phyloP scores from a whole-genome alignment of 1,284 basidiomycete species.

The Fomitiporia mediterranea region DNA sequence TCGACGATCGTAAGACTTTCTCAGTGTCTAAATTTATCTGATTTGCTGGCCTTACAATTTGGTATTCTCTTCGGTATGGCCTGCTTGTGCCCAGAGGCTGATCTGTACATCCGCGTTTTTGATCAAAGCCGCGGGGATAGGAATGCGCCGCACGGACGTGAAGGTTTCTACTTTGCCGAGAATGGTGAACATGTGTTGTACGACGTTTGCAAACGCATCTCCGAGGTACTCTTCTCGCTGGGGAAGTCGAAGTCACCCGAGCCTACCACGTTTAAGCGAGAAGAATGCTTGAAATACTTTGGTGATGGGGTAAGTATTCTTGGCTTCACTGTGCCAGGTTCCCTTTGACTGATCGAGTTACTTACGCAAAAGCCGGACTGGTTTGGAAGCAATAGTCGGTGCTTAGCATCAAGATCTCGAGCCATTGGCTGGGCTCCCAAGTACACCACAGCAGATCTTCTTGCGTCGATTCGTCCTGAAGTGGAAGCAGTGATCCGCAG shows the following conservation, averaged over 20 bases:
- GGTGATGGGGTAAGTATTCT: conserved; percentile 17
- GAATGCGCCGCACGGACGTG: conserved; percentile 23
- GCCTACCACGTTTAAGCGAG: conserved; percentile 19
- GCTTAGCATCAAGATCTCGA: conserved; percentile 35
- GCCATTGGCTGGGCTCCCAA: conserved; percentile 38
- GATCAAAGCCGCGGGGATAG: conserved; percentile 16
- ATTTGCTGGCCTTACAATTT: not conserved
- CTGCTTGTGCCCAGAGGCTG: conserved; percentile 18
- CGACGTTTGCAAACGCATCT: conserved; percentile 35
- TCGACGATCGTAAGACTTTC: conserved; percentile 36
- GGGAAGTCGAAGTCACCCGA: conserved; percentile 24
- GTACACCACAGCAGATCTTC: conserved; percentile 31
- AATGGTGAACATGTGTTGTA: conserved; percentile 30
- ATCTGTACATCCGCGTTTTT: conserved; percentile 22
- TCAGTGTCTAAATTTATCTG: not conserved
- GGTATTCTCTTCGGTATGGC: conserved; percentile 3
- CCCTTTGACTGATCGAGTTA: not conserved
- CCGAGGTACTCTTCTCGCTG: conserved; percentile 41
- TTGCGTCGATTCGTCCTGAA: conserved; percentile 31
- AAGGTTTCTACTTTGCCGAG: conserved; percentile 27
- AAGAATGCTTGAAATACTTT: conserved; percentile 23
- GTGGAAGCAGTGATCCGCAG: conserved; percentile 22
- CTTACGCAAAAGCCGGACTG: conserved; percentile 22
- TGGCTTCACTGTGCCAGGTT: not conserved
- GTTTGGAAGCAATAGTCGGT: conserved; percentile 40